These are phyloP conservation scores for Helianthus tuberosus DNA, from an alignment of 129 eudicot species.

Conservation along the genomic window DNA sequence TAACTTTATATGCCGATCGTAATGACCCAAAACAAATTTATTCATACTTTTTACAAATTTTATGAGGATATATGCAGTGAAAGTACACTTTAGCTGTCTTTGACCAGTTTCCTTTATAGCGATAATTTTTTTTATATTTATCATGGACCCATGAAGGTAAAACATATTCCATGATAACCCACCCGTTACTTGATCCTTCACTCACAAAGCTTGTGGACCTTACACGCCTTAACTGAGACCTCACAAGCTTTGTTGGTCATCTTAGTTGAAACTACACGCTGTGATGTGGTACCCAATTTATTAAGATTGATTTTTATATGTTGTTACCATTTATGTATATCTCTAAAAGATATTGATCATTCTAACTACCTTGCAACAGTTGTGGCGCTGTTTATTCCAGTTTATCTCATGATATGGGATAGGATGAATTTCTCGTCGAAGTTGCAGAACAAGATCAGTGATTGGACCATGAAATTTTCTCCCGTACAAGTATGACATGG, in stretches of 20 bases:
- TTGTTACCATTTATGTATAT: background rate
- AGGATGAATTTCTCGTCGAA: conserved; percentile 59
- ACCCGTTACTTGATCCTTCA: background rate
- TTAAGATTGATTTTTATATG: too few species aligned
- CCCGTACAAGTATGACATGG: conserved; percentile 72
- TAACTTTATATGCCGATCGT: too few species aligned
- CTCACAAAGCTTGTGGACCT: background rate
- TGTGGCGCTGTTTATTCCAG: conserved; percentile 74
- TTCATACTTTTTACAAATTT: background rate
- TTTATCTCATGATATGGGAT: conserved; percentile 52
- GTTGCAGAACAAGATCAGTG: conserved; percentile 54
- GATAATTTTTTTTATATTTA: background rate
- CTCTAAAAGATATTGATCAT: background rate
- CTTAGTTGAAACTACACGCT: background rate
- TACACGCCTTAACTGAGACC: background rate
- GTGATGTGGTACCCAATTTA: background rate
- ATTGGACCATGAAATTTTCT: conserved; percentile 60
- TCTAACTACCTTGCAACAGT: conserved; percentile 59
- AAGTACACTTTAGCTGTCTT: background rate
- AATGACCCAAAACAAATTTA: background rate
- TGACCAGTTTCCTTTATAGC: background rate
- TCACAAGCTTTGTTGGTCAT: too few species aligned
- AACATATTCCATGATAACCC: background rate
- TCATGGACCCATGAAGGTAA: background rate
- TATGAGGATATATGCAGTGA: background rate